phyloP scores from a whole-genome alignment of 1,284 basidiomycete genomes.

The Cryptococcus hybrid region DNA sequence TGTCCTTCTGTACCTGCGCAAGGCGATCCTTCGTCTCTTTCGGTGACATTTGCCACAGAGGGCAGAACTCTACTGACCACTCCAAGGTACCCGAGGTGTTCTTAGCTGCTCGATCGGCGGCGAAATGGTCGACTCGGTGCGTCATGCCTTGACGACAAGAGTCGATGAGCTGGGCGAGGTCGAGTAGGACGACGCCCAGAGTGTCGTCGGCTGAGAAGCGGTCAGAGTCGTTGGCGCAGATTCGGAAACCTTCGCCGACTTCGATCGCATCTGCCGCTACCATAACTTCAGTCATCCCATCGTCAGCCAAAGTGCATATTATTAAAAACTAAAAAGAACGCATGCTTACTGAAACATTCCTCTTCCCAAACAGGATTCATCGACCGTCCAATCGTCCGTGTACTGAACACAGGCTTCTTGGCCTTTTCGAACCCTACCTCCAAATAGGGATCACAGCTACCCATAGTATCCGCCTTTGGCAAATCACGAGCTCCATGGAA shows the following conservation, averaged over 20 bases:
- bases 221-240: conserved; percentile 50
- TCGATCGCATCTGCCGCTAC: conserved; percentile 43
- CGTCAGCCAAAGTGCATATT: not conserved
- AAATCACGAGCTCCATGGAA: conserved; percentile 42
- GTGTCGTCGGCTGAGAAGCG: conserved; percentile 52
- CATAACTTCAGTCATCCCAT: conserved; percentile 25
- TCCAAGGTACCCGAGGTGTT: conserved; percentile 33
- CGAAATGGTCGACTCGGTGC: conserved; percentile 31
- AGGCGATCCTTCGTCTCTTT: conserved; percentile 27
- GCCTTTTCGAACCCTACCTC: conserved; percentile 44
- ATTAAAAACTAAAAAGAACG: conserved; percentile 17
- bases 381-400: conserved; percentile 44
- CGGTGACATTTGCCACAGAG: conserved; percentile 41
- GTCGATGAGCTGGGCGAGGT: conserved; percentile 48
- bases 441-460: conserved; percentile 49
- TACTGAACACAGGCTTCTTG: conserved; percentile 47
- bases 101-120: conserved; percentile 37
- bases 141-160: conserved; percentile 17
- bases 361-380: conserved; percentile 49
- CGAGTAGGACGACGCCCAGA: conserved; percentile 49
- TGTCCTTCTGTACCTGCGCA: conserved; percentile 8
- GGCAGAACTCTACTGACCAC: conserved; percentile 47
- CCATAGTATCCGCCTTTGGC: conserved; percentile 44
- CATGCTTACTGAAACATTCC: conserved; percentile 22
- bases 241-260: conserved; percentile 42